These are phyloP conservation scores for Gossypioides kirkii DNA, from an alignment of 345 rosid genomes.

Conservation along the genomic window DNA sequence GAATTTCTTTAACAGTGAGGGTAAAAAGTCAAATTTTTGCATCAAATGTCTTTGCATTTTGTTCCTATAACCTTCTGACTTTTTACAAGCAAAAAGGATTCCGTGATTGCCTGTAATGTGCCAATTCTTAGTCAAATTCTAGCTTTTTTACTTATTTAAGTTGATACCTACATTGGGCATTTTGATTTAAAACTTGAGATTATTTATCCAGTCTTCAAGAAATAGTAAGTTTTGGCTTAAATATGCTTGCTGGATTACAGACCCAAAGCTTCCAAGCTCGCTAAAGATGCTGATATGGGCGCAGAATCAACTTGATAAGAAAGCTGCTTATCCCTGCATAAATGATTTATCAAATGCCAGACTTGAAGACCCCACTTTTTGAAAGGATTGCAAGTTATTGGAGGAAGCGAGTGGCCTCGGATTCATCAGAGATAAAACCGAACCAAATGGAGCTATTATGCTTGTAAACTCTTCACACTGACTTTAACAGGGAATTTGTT, in stretches of 20 bases:
- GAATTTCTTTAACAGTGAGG: background rate
- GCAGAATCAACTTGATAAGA: slow-evolving; percentile 79
- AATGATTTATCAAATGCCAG: slow-evolving; percentile 62
- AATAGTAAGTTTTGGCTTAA: background rate
- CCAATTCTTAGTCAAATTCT: background rate
- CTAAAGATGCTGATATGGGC: slow-evolving; percentile 92
- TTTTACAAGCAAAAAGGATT: background rate
- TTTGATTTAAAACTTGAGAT: background rate
- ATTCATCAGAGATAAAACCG: slow-evolving; percentile 1
- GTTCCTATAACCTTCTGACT: background rate
- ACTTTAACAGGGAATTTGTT: slow-evolving; percentile 22
- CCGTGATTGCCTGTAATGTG: background rate
- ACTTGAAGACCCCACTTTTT: slow-evolving; percentile 66
- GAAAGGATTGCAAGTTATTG: slow-evolving; percentile 17
- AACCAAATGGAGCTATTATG: slow-evolving; percentile 6
- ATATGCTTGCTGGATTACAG: slow-evolving; percentile 32
- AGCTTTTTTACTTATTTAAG: background rate
- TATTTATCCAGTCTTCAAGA: background rate
- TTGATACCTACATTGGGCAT: background rate
- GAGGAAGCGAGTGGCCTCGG: slow-evolving; percentile 5
- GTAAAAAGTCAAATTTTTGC: background rate
- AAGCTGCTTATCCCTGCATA: slow-evolving; percentile 81
- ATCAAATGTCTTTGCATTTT: background rate
- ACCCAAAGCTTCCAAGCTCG: slow-evolving; percentile 89
- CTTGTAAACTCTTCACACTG: slow-evolving; percentile 2